Evolutionary conservation across 768 basidiomycete species (phyloP), one percentile per base, ranked within the genome.

Genomic region (Amanita inopinata): DNA sequence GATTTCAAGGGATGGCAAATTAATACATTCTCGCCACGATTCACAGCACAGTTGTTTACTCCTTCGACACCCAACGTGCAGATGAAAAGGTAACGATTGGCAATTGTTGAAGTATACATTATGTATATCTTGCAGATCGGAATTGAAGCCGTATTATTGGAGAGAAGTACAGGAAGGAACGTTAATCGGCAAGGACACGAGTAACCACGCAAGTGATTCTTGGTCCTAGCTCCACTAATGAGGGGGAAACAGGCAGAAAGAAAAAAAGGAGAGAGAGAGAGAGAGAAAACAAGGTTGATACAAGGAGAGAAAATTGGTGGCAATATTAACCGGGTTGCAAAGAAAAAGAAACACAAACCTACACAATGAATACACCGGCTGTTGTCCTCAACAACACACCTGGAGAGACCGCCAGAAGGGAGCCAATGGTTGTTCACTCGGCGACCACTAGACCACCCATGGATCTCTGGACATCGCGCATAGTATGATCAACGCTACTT

Each of bases 391-490:
- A 35, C 34, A 35, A 19, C 18, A 35, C 23, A 23, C 17, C 17
- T n/a, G 37, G 36, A 35, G 33, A 38, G 39, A 45, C 23, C 41
- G 31, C 40, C 33, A 34, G 22, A 20, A 24, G 5, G 11, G 15
- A 41, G 15, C 6, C 11, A 14, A 40, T 10, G 2, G 34, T 24
- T 49, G 49, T 53, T 74, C 61, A 87, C 70, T 88, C 84, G 40
- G 80, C 80, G 46, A 83, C 78, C 39, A 75, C 67, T 53, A 88
- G 69, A 37, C 79, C 74, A 53, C 77, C 80, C 79, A 87, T 81
- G 17, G 77, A 78, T 64, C 79, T 74, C 61, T 85, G 80, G 28
- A 85, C 71, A 46, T 82, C 80, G 45, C 72, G 69, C 61, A 84
- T 74, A 31, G 67, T 69, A 47, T 68, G 76, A 53, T 74, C 80